Conservation (phyloP, 306 rosid genomes). For the Vigna nakashimae region DNA sequence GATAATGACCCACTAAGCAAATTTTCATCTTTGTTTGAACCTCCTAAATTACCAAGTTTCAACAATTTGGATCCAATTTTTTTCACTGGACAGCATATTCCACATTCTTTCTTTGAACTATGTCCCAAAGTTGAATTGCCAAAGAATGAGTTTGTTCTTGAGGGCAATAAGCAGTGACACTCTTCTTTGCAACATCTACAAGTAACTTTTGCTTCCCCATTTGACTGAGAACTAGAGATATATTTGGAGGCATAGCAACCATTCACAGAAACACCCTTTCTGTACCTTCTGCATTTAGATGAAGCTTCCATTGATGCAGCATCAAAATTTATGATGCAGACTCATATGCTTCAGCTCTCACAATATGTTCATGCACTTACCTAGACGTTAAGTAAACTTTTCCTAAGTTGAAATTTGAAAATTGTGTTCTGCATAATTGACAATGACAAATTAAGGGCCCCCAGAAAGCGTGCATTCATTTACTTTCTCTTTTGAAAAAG, state of each 20-base stretch:
- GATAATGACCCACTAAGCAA: constrained; percentile 16
- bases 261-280: constrained; percentile 31
- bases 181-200: constrained; percentile 37
- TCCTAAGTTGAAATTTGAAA: constrained; percentile 18
- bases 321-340: constrained; percentile 40
- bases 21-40: constrained; percentile 5
- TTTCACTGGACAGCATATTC: constrained; percentile 35
- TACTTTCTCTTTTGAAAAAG: not conserved
- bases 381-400: constrained; percentile 11
- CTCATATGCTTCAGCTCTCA: not conserved
- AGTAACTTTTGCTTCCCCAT: constrained; percentile 29
- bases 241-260: constrained; percentile 20
- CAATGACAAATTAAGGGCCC: constrained; percentile 1
- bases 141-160: constrained; percentile 16
- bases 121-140: constrained; percentile 29
- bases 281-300: constrained; percentile 38
- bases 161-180: not conserved
- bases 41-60: constrained; percentile 32
- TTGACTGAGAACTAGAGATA: constrained; percentile 26
- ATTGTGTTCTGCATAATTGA: not conserved
- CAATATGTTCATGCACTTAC: constrained; percentile 31
- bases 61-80: constrained; percentile 36
- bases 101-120: constrained; percentile 31
- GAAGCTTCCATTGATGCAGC: constrained; percentile 40
- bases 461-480: not conserved